Evolutionary conservation across 1,284 basidiomycete species (phyloP), one percentile per base, ranked within the genome.

Genomic region (Fomitiporia mediterranea): DNA sequence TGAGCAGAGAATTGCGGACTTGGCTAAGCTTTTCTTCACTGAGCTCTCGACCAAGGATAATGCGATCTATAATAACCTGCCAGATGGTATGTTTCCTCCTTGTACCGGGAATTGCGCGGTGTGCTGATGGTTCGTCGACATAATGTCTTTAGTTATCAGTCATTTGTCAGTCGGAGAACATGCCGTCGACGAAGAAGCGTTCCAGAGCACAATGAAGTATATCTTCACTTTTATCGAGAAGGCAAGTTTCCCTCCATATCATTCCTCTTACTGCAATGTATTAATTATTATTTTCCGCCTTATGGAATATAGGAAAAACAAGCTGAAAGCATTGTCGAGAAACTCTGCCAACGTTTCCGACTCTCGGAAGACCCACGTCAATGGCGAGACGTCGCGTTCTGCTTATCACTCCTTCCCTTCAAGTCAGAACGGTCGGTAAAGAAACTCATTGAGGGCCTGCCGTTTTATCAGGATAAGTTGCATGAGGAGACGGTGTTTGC

Each of bases 191-290:
- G 95, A 98, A 68, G 86, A 92, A 54, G 83, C 79, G 2, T 99
- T 99, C 78, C 86, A 94, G 65, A 87, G 84, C 63, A 98, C 93
- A 11, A 91, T 99, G 84, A 82, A 83, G 62, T 98, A 94, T 68
- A 98, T 99, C 64, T 99, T 99, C 71, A 84, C 83, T 0, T 99
- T 96, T 68, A 94, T 99, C 64, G 95, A 99, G 71, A 99, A 99
- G 83, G 92, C 84, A 0, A 13, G 73, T 65, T 39, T 1, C n/a
- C n/a, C n/a, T n/a, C n/a, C n/a, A n/a, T n/a, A n/a, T n/a, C n/a
- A n/a, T n/a, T n/a, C n/a, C n/a, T n/a, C n/a, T n/a, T n/a, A n/a
- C n/a, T n/a, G n/a, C n/a, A n/a, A n/a, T n/a, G n/a, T n/a, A n/a
- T n/a, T n/a, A n/a, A n/a, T n/a, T n/a, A n/a, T n/a, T n/a, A n/a